Percentiles rank a stretch among this genome's conserved stretches.
Conservation (phyloP, 2,329 filamentous ascomycete genomes). For the Beauveria rudraprayagi region DNA sequence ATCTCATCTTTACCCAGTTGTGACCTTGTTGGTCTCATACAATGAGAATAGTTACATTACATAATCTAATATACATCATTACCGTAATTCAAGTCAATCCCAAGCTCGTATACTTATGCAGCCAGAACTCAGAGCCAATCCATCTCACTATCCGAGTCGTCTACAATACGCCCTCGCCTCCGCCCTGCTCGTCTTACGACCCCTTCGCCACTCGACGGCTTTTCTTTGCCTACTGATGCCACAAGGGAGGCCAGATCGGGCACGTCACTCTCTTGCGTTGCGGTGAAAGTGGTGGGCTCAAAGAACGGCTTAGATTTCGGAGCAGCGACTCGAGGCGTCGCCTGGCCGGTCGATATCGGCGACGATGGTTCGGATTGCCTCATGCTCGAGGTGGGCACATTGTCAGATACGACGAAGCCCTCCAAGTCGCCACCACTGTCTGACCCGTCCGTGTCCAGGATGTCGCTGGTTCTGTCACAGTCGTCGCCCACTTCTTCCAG, state of each 20-base stretch:
- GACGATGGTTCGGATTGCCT: constrained; percentile 24
- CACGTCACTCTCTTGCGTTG: constrained; percentile 34
- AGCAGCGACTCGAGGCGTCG: constrained; percentile 12
- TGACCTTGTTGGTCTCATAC: too few species aligned
- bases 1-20: not conserved
- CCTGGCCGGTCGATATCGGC: constrained; percentile 17
- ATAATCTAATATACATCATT: constrained; percentile 8
- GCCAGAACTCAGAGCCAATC: constrained; percentile 1
- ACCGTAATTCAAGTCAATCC: not conserved
- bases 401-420: constrained; percentile 49
- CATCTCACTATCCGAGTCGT: constrained; percentile 15
- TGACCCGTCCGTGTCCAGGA: constrained; percentile 37
- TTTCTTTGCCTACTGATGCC: not conserved
- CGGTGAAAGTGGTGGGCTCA: constrained; percentile 29
- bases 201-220: not conserved
- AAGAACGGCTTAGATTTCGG: constrained; percentile 29
- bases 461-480: constrained; percentile 41
- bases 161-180: constrained; percentile 13
- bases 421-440: constrained; percentile 43
- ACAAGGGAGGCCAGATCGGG: constrained; percentile 25
- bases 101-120: not conserved
- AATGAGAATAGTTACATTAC: not conserved
- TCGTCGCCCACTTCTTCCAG: constrained; percentile 45
- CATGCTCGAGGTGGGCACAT: constrained; percentile 32
- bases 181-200: not conserved